phyloP scores from a whole-genome alignment of 306 rosid species.

The Quercus alba region DNA sequence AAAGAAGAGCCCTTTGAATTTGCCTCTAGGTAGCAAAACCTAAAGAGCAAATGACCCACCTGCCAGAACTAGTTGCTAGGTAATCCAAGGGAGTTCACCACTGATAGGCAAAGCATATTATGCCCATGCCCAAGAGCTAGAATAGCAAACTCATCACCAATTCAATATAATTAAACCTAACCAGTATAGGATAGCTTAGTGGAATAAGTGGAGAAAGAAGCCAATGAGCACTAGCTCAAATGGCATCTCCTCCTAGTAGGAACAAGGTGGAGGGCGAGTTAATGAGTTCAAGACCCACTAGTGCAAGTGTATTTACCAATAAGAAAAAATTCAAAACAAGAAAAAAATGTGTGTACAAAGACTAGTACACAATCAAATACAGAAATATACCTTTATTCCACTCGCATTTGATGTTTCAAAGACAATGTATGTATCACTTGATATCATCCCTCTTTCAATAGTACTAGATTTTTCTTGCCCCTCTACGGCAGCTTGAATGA shows the following conservation, averaged over 20 bases:
- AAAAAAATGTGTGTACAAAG: neutral
- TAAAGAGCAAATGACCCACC: too few species aligned
- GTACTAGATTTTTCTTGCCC: slow-evolving; percentile 58
- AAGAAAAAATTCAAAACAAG: neutral
- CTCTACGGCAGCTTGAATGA: slow-evolving; percentile 65
- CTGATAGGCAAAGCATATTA: too few species aligned
- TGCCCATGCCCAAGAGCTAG: too few species aligned
- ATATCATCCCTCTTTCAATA: slow-evolving; percentile 81
- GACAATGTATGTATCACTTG: slow-evolving; percentile 75
- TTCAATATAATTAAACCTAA: slow-evolving; percentile 12
- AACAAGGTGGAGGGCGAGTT: too few species aligned
- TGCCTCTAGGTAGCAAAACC: too few species aligned
- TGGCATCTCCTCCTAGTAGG: too few species aligned
- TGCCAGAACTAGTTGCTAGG: too few species aligned
- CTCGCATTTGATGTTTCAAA: slow-evolving; percentile 81
- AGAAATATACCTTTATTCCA: slow-evolving; percentile 78
- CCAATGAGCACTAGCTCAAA: too few species aligned
- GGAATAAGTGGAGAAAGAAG: neutral
- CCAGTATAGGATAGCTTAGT: slow-evolving; percentile 4
- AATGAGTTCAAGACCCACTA: too few species aligned
- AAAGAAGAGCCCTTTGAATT: too few species aligned
- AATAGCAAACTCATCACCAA: neutral
- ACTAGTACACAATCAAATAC: slow-evolving; percentile 1
- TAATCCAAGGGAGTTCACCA: too few species aligned
- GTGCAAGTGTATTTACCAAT: too few species aligned